phyloP scores from a whole-genome alignment of 2,329 filamentous ascomycete genomes.

The Colletotrichum tropicale region DNA sequence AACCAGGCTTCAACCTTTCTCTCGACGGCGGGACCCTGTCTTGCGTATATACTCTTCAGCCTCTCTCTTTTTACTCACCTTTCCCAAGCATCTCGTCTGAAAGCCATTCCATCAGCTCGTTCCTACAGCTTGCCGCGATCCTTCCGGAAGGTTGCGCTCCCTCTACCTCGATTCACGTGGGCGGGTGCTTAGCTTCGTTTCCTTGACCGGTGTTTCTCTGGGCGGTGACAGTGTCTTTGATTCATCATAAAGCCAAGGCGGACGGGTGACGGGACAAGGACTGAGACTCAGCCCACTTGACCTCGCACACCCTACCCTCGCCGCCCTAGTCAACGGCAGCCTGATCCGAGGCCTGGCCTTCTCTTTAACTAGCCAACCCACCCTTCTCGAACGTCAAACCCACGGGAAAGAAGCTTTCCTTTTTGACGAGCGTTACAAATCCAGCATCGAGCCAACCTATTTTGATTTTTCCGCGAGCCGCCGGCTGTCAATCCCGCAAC shows the following conservation, averaged over 20 bases:
- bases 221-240: conserved; percentile 4
- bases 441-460: not conserved
- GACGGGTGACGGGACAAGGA: not conserved
- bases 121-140: not conserved
- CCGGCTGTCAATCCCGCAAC: conserved; percentile 18
- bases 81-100: not conserved
- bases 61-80: not conserved
- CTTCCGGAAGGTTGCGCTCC: not conserved
- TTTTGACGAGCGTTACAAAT: not conserved
- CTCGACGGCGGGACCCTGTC: not conserved
- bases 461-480: not conserved
- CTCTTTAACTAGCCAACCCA: not conserved
- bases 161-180: not conserved
- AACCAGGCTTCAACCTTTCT: not conserved
- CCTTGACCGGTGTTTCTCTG: not conserved
- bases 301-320: not conserved
- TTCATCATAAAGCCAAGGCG: conserved; percentile 9
- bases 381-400: not conserved
- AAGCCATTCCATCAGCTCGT: not conserved
- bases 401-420: not conserved
- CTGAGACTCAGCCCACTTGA: conserved; percentile 16
- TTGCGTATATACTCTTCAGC: not conserved
- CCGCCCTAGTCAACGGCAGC: not conserved
- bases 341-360: not conserved
- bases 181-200: not conserved